Evolutionary conservation across 1,139 yeast species (phyloP), one percentile per base, ranked within the genome.

Genomic region (Taphrina deformans): DNA sequence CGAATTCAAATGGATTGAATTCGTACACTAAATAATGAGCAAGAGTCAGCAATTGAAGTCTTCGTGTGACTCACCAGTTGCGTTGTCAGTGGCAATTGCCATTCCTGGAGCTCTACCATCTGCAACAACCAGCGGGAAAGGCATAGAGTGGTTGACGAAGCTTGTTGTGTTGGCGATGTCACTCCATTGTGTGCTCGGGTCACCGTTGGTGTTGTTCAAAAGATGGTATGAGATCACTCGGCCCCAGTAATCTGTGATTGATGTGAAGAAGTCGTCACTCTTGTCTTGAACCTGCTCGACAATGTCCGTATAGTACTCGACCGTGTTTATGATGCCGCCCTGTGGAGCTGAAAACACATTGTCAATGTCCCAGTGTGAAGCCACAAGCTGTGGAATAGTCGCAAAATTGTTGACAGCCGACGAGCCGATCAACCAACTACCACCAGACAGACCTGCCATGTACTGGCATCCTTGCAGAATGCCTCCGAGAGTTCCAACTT

Each of bases 211-310:
- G 50, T 77, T 75, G 53, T 78, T 77, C 67, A 89, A 85, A 74
- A 86, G 84, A 74, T 87, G 91, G 70, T 85, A 82, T 0, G 92
- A 82, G 63, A 91, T 79, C 0, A 90, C 87, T 73, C 96, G 80
- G n/a, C 95, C 96, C 97, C 63, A 59, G 21, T 88, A 83, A 77
- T 91, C 97, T 16, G 97, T 90, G 66, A 92, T 72, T 3, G 92
- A 83, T 35, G 86, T 78, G 64, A 87, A 86, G 76, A 82, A 92
- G 1, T 96, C 97, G 46, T 84, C 80, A 67, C 79, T 77, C 76
- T 92, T 91, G 51, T 72, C 85, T 31, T 82, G 79, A 33, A 88
- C 78, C 58, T 83, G 85, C 67, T 82, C 82, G 59, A 76, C 73
- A 62, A 89, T 81, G 35, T 77, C 75, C 66, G 80, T 78, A 80